These are phyloP conservation scores for Pyronema omphalodes DNA, from an alignment of 495 filamentous ascomycete genomes.

Conservation along the genomic window DNA sequence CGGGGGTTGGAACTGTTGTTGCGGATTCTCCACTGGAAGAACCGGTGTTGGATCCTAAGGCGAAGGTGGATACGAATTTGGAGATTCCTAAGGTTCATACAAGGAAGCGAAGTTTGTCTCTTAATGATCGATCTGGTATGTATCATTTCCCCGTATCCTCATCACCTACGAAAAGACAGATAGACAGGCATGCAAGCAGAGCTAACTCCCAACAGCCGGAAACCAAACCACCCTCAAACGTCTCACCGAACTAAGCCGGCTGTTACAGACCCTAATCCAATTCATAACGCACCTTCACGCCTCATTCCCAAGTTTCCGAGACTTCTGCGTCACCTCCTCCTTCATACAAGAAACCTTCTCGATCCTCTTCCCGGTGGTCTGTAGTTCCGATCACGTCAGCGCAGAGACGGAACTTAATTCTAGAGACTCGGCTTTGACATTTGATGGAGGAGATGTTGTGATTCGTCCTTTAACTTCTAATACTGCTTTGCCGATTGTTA, in stretches of 20 bases:
- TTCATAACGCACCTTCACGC: slow-evolving; percentile 62
- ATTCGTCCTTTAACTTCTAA: slow-evolving; percentile 42
- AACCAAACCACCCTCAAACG: slow-evolving; percentile 27
- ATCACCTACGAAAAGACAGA: no score
- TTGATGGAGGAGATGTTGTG: slow-evolving; percentile 70
- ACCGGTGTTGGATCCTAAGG: not conserved
- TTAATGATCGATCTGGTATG: slow-evolving; percentile 11
- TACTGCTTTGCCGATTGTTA: slow-evolving; percentile 42
- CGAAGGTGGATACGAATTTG: not conserved
- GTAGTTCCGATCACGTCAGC: slow-evolving; percentile 62
- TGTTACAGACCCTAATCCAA: slow-evolving; percentile 55
- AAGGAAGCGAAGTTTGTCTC: slow-evolving; percentile 16
- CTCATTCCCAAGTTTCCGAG: slow-evolving; percentile 53
- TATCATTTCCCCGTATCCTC: not conserved
- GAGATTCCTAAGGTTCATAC: not conserved
- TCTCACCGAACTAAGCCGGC: slow-evolving; percentile 31
- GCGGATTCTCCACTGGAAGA: slow-evolving; percentile 38
- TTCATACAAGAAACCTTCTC: slow-evolving; percentile 63
- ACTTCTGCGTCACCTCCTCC: slow-evolving; percentile 57
- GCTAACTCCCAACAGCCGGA: not conserved
- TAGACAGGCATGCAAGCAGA: not conserved
- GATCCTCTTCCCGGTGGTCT: slow-evolving; percentile 66
- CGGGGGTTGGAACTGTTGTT: slow-evolving; percentile 40
- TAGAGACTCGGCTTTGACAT: slow-evolving; percentile 56
- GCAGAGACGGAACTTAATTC: slow-evolving; percentile 70